These are phyloP conservation scores for Luffa acutangula DNA, from an alignment of 306 rosid genomes.

Conservation along the genomic window DNA sequence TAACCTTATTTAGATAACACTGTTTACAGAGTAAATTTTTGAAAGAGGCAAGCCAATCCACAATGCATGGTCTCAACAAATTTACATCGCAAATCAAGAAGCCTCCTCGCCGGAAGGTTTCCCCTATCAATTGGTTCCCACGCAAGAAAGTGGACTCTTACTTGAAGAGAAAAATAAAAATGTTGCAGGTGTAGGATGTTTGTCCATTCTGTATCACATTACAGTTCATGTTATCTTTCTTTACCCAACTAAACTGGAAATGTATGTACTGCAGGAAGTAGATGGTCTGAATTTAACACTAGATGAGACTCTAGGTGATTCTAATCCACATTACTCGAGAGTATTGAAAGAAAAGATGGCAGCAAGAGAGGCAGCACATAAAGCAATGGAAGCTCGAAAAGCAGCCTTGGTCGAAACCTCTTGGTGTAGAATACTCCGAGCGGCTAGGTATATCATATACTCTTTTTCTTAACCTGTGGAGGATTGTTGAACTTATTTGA, in stretches of 20 bases:
- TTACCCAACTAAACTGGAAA: neutral
- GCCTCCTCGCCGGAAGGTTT: constrained; percentile 66
- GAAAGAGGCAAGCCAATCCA: constrained; percentile 44
- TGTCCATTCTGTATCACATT: constrained; percentile 3
- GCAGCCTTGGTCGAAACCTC: constrained; percentile 91
- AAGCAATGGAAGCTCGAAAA: constrained; percentile 73
- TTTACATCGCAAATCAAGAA: constrained; percentile 60
- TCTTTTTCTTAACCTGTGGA: neutral
- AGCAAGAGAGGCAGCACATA: constrained; percentile 73
- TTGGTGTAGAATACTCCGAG: constrained; percentile 85
- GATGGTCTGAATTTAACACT: constrained; percentile 78
- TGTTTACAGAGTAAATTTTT: constrained; percentile 48
- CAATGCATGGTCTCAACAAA: constrained; percentile 48
- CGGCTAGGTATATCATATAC: constrained; percentile 69
- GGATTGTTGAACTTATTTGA: neutral
- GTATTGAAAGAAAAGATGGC: constrained; percentile 88
- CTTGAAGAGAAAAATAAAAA: constrained; percentile 74
- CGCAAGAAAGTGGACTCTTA: constrained; percentile 80
- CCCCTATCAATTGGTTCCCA: constrained; percentile 87
- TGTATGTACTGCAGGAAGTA: constrained; percentile 41
- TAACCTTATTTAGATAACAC: neutral
- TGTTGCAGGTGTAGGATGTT: constrained; percentile 61
- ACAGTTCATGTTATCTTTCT: neutral
- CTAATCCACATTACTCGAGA: constrained; percentile 85
- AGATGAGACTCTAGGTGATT: constrained; percentile 85